A percentile compares a stretch with the other conserved stretches of the same genome.
These are phyloP conservation scores for Jimgerdemannia flammicorona DNA, from an alignment of 192 early-diverging fungal genomes.

Conservation along the genomic window DNA sequence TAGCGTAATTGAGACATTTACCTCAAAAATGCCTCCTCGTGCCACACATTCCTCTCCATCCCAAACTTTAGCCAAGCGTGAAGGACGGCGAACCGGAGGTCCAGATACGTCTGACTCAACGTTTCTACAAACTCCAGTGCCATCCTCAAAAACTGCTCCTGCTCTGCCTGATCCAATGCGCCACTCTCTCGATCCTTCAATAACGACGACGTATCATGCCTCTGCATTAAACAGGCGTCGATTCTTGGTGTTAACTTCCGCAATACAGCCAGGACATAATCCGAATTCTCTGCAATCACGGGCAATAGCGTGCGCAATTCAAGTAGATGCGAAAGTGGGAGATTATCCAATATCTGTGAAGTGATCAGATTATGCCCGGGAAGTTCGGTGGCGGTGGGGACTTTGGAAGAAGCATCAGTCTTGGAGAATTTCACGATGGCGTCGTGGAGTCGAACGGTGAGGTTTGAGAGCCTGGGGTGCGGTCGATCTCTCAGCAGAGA, in stretches of 20 bases:
- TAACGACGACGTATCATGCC: neutral
- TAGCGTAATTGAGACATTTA: neutral
- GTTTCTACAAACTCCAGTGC: neutral
- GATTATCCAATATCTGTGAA: neutral
- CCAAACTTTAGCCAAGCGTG: neutral
- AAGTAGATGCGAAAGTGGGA: neutral
- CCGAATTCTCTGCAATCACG: neutral
- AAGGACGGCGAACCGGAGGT: neutral
- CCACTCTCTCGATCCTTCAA: too few relatives aligned
- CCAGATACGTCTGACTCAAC: neutral
- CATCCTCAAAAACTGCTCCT: neutral
- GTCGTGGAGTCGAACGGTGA: neutral
- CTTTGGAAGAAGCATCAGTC: neutral
- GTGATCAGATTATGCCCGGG: neutral
- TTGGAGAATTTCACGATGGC: neutral
- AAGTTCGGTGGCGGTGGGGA: neutral
- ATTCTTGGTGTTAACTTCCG: neutral
- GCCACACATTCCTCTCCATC: neutral
- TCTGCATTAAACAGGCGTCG: neutral
- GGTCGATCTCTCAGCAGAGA: neutral
- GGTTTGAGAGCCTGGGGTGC: neutral
- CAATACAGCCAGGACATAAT: neutral
- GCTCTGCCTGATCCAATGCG: neutral
- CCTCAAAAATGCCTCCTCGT: neutral
- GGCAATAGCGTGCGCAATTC: neutral